Conservation (phyloP, 768 basidiomycete genomes). For the Mycena haematopus region DNA sequence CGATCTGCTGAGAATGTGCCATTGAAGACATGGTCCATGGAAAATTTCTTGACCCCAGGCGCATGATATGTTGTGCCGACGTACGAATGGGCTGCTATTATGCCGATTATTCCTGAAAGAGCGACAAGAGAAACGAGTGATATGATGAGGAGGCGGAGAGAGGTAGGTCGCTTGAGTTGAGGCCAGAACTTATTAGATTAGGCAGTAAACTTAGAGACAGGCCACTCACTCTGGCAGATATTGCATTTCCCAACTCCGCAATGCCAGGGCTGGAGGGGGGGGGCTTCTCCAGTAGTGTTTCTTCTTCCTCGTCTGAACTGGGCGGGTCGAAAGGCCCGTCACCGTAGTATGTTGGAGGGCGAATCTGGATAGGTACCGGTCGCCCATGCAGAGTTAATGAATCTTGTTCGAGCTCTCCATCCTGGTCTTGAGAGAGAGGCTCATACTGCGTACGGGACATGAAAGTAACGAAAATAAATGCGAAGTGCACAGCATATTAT, state of each 20-base stretch:
- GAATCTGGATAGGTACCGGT: constrained; percentile 22
- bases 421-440: constrained; percentile 27
- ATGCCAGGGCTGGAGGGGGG: constrained; percentile 33
- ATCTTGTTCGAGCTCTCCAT: constrained; percentile 24
- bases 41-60: constrained; percentile 68
- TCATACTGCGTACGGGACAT: constrained; percentile 30
- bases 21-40: constrained; percentile 92
- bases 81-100: constrained; percentile 80
- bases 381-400: constrained; percentile 19
- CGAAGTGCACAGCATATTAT: constrained; percentile 9
- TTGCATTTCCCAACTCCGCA: constrained; percentile 34
- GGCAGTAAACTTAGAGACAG: neutral
- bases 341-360: constrained; percentile 63
- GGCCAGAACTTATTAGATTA: neutral
- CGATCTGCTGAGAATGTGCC: constrained; percentile 73
- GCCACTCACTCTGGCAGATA: constrained; percentile 15
- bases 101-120: constrained; percentile 72
- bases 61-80: constrained; percentile 57
- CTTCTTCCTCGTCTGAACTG: constrained; percentile 78
- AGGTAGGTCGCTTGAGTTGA: constrained; percentile 49
- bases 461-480: neutral
- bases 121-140: constrained; percentile 63
- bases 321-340: constrained; percentile 81
- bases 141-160: constrained; percentile 67
- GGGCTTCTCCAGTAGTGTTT: constrained; percentile 58